Evolutionary conservation across 2,329 filamentous ascomycete genomes (phyloP), one percentile per base, ranked within the genome.

Genomic region (Talaromyces rugulosus): DNA sequence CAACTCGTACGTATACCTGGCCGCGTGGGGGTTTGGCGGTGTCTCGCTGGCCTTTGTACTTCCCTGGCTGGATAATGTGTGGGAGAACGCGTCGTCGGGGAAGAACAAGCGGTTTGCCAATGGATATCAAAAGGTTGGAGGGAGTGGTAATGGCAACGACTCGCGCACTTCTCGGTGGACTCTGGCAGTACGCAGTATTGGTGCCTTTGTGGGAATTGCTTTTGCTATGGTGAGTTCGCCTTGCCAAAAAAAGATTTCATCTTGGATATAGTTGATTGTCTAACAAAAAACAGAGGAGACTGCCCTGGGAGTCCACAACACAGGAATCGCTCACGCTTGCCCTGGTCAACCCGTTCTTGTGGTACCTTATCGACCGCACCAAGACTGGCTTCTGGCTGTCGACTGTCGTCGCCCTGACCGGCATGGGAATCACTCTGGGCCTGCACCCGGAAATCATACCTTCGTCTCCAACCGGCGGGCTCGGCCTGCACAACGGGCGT

Each of bases 321-420:
- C 95, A 99, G 76, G 87, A 96, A 23, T 96, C 93, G 1, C 77
- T 96, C 30, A 95, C 93, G 0, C 87, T 99, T 56, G 91, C 92
- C 27, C 86, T 98, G 63, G 91, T 90, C 23, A 98, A 98, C 73
- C 94, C 95, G 1, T 89, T 95, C 9, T 81, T 99, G 18, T 99
- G 95, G 95, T 99, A 96, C 77, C 82, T 98, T 28, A 90, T 99
- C 71, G 95, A 99, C 77, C 90, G 94, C 57, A 95, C 92, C 54
- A 88, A 87, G 67, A 85, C 92, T 0, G 95, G 95, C 4, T 89
- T 98, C 67, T 79, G 95, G 36, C 84, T 97, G 60, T 92, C 91
- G 0, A 82, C 88, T 14, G 79, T 85, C 1, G 88, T 96, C 11
- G 90, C 91, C 1, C 72, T 94, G 30, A 78, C 84, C 0, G 92